Conservation (phyloP, 257 asterid genomes). For the Mitragyna speciosa region DNA sequence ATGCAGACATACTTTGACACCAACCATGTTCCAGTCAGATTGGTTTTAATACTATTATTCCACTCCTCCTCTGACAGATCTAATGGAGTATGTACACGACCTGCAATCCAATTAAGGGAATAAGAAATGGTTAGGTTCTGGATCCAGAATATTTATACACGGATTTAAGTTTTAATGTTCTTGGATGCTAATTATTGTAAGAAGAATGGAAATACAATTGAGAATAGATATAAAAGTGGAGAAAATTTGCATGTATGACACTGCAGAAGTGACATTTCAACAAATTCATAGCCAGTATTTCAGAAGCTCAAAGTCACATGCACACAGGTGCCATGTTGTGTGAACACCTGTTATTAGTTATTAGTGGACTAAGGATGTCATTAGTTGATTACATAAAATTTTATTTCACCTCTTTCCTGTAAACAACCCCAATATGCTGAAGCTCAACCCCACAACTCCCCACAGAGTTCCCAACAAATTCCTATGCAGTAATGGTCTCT, state of each 20-base stretch:
- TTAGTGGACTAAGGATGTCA: no score
- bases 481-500: neutral
- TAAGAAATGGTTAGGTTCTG: neutral
- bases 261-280: neutral
- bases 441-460: neutral
- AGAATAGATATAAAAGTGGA: neutral
- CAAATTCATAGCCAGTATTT: neutral
- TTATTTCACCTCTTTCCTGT: no score
- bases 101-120: slow-evolving; percentile 10
- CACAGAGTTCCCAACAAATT: neutral
- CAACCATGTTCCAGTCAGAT: slow-evolving; percentile 33
- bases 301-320: no score
- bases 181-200: neutral
- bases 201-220: neutral
- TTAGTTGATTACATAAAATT: no score
- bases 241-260: neutral
- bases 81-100: slow-evolving; percentile 21
- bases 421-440: no score
- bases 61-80: slow-evolving; percentile 36
- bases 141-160: neutral
- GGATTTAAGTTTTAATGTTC: neutral
- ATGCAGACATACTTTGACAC: slow-evolving; percentile 30
- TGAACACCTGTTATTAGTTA: no score
- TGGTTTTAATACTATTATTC: slow-evolving; percentile 22
- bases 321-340: no score